Evolutionary conservation across 2,329 filamentous ascomycete genomes (phyloP), one percentile per base, ranked within the genome.

Genomic region (Beauveria brongniartii): DNA sequence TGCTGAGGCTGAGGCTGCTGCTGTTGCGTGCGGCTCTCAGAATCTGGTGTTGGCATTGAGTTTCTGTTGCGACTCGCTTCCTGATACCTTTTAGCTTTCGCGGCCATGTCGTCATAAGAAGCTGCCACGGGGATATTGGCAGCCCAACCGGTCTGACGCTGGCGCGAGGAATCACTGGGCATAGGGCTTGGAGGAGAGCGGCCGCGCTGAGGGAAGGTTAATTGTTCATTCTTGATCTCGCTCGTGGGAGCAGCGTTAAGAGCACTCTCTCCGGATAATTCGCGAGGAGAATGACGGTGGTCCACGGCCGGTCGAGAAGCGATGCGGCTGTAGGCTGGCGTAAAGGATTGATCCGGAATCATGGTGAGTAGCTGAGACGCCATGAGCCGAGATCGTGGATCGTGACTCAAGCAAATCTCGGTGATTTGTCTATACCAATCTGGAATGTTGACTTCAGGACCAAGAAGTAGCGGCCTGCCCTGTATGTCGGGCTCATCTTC

Each of bases 401-500:
- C 81, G 30, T 87, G 81, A 64, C 84, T 88, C 56, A 97, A 78
- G 70, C 93, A 97, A 18, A 85, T 85, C 58, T 86, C 82, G 43
- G 96, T 86, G 54, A 96, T 80, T 18, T 83, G 79, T 63, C 85
- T 84, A 72, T 90, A 97, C 81, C 92, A 97, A 14, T 80, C 78
- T 0, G 94, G 94, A 9, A 95, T 81, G 28, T 87, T 79, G 12
- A 81, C 72, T 55, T 84, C 82, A 6, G 85, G 70, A 5, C 79
- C 75, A 10, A 88, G 75, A 24, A 76, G 77, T 63, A 96, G 75
- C 0, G 92, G 92, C 22, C 90, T 83, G 47, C 82, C 82, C 63
- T 89, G 86, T 22, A 84, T 81, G 71, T 97, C 94, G 1, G 94
- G 94, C 69, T 97, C 93, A 68, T 97, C 93, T 61, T 92, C 85